Percentiles rank a stretch among this genome's conserved stretches.
phyloP scores from a whole-genome alignment of 1,139 yeast species.

The Protomyces inouyei region DNA sequence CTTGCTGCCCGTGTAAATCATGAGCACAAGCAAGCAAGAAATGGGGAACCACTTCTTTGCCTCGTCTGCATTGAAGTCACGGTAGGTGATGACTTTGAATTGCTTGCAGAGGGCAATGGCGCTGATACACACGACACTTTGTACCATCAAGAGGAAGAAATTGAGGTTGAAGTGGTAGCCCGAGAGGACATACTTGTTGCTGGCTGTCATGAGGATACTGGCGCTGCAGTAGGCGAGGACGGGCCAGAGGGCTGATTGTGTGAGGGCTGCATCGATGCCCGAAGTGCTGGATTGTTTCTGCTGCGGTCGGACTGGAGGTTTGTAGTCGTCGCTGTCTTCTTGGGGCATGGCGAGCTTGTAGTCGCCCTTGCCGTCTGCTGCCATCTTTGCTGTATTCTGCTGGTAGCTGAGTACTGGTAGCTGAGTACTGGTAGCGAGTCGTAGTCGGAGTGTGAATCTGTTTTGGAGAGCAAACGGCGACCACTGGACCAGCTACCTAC shows the following conservation, averaged over 20 bases:
- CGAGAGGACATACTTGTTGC: constrained; percentile 88
- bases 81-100: constrained; percentile 72
- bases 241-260: constrained; percentile 22
- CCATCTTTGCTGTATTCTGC: not conserved
- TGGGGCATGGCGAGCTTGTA: constrained; percentile 6
- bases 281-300: not conserved
- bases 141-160: constrained; percentile 60
- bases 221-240: constrained; percentile 28
- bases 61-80: constrained; percentile 78
- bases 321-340: constrained; percentile 23
- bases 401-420: too few relatives aligned
- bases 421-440: too few relatives aligned
- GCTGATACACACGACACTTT: constrained; percentile 72
- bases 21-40: constrained; percentile 76
- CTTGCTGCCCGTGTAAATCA: constrained; percentile 96
- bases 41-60: constrained; percentile 92
- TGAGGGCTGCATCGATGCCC: constrained; percentile 6
- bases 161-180: constrained; percentile 81
- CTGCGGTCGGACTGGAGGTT: constrained; percentile 16
- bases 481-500: too few relatives aligned
- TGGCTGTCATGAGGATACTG: constrained; percentile 75
- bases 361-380: constrained; percentile 21
- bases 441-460: too few relatives aligned
- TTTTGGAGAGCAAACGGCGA: too few relatives aligned
- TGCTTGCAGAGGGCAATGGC: constrained; percentile 68